A percentile compares a stretch with the other conserved stretches of the same genome.
Conservation (phyloP, 768 basidiomycete genomes). For the Neoboletus subvelutipes region DNA sequence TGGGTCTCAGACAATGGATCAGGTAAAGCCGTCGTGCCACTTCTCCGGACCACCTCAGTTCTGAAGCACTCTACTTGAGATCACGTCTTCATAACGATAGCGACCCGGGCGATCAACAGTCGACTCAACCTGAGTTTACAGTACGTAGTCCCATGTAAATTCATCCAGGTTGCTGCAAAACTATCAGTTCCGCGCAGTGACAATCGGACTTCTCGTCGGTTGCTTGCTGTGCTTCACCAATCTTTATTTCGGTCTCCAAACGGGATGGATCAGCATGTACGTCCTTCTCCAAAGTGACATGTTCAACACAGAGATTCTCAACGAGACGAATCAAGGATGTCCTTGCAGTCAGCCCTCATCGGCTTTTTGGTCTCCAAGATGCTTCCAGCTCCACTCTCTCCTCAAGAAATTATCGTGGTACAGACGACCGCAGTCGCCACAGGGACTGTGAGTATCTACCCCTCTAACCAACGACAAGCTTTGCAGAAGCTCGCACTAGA, state of each 20-base stretch:
- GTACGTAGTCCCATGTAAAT: constrained; percentile 12
- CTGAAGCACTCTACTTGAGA: constrained; percentile 3
- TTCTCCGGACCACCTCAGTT: not conserved
- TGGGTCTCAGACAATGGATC: constrained; percentile 22
- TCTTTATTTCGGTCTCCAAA: constrained; percentile 82
- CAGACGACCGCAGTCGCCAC: constrained; percentile 97
- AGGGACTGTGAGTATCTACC: constrained; percentile 48
- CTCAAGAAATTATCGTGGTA: constrained; percentile 90
- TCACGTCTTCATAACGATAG: constrained; percentile 1
- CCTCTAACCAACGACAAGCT: not conserved
- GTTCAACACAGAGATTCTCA: not conserved
- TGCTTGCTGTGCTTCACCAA: constrained; percentile 92
- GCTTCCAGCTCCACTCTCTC: constrained; percentile 70
- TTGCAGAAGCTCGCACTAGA: constrained; percentile 33
- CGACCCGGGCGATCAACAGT: not conserved
- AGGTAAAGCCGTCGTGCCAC: constrained; percentile 17
- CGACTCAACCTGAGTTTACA: constrained; percentile 31
- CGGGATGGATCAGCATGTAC: constrained; percentile 88
- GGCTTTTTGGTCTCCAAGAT: constrained; percentile 83
- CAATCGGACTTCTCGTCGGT: constrained; percentile 80
- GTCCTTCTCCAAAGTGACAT: constrained; percentile 16
- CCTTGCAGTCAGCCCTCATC: constrained; percentile 89
- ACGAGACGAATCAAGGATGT: constrained; percentile 69
- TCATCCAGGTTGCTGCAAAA: not conserved
- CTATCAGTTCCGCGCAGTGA: constrained; percentile 52